Conservation (phyloP, 2,329 filamentous ascomycete genomes). For the Beauveria pseudobassiana region DNA sequence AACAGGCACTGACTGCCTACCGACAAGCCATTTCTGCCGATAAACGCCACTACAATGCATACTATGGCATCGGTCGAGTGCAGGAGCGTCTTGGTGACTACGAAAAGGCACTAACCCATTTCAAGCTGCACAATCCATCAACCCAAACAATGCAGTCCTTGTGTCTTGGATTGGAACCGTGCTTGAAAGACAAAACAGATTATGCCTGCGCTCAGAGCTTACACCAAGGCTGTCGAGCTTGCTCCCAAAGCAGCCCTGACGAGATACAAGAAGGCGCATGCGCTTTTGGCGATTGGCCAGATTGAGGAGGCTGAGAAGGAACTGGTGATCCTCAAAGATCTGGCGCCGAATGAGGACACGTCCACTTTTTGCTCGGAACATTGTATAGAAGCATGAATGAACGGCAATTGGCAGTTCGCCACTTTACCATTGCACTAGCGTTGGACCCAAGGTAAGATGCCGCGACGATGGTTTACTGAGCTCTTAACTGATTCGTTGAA, state of each 20-base stretch:
- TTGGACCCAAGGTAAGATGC: slow-evolving; percentile 77
- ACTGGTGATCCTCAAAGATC: slow-evolving; percentile 78
- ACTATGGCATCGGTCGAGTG: slow-evolving; percentile 79
- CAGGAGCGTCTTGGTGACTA: slow-evolving; percentile 88
- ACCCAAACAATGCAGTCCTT: slow-evolving; percentile 86
- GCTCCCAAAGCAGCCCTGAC: slow-evolving; percentile 76
- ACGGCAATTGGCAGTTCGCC: slow-evolving; percentile 74
- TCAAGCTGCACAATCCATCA: slow-evolving; percentile 82
- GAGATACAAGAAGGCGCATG: slow-evolving; percentile 87
- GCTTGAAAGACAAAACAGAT: slow-evolving; percentile 79
- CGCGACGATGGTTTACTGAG: neutral
- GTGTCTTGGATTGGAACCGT: slow-evolving; percentile 89
- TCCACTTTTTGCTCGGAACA: slow-evolving; percentile 89
- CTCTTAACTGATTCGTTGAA: neutral
- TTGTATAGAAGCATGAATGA: slow-evolving; percentile 67
- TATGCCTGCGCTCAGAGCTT: slow-evolving; percentile 70
- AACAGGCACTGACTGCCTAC: slow-evolving; percentile 85
- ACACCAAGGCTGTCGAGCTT: slow-evolving; percentile 72
- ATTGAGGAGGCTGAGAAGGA: slow-evolving; percentile 71
- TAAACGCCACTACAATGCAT: slow-evolving; percentile 92
- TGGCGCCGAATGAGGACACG: slow-evolving; percentile 90
- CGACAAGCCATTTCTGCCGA: slow-evolving; percentile 80
- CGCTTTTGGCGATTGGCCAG: slow-evolving; percentile 67
- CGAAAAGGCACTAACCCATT: slow-evolving; percentile 86
- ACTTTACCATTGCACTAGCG: slow-evolving; percentile 92